Base-by-base conservation (phyloP, 2,329 filamentous ascomycete genomes). In the Didymella exigua region DNA sequence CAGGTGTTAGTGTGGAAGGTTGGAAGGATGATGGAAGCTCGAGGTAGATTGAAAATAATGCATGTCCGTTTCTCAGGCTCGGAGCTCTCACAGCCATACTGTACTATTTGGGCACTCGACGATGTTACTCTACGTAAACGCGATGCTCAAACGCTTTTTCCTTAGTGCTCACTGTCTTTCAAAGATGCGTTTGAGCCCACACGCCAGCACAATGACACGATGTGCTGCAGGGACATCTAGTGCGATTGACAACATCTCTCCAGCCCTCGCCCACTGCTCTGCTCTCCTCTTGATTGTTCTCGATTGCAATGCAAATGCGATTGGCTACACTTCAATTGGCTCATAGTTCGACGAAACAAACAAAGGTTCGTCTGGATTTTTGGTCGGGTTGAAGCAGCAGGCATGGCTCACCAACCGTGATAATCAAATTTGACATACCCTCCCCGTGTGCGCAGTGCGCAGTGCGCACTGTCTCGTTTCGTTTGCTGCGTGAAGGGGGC, bases 401-500 rank as follows among this genome's bases (percentile, higher is more conserved):
- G 19, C 10, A 14, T 23, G 6, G 10, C 16, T n/a, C 4, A 14
- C 10, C 18, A 6, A 14, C 10, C 9, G 11, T 2, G 9, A 16
- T 19, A 5, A 27, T 30, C 13, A 14, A 40, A 2, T 16, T 16
- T 11, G 38, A 23, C 8, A 4, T 42, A 8, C 3, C 34, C 7
- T 23, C 48, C 9, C 24, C 8, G 21, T 11, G 13, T 19, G 36
- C 36, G 21, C 36, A 5, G 34, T 45, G 31, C n/a, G 34, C 51
- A 5, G 34, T 45, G 31, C n/a, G 34, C 51, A 31, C 19, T 37
- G 24, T 33, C 23, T 42, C 14, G 19, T 45, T 34, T 24, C 30
- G 36, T 49, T 14, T 38, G 36, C 18, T 50, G 46, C 40, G 18
- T 41, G 44, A 51, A 55, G 54, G 54, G 50, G 58, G 54, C 38